Evolutionary conservation across 257 asterid species (phyloP).

Genomic region (Primulina eburnea): DNA sequence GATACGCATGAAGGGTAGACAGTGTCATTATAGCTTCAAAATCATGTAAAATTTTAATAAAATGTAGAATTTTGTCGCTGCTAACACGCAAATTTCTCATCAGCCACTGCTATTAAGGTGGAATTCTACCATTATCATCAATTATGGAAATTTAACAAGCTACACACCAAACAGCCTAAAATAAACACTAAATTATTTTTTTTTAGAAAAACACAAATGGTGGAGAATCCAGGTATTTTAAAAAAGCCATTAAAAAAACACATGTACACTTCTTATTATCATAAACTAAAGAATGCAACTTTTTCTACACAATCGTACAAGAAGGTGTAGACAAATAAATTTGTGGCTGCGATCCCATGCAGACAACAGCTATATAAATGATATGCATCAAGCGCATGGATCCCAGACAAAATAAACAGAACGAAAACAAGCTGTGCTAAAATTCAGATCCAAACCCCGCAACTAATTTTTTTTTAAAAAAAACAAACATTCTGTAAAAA

Average conservation of each 20-base stretch:
- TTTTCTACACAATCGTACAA: background rate
- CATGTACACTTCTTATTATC: background rate
- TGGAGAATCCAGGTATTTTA: background rate
- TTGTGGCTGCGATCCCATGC: conserved; percentile 22
- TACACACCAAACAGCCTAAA: background rate
- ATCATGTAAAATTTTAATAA: background rate
- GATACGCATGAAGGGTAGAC: background rate
- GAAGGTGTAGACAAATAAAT: background rate
- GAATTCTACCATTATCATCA: background rate
- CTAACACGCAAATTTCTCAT: too few species aligned
- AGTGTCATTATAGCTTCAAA: background rate
- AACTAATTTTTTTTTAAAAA: background rate
- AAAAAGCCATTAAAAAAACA: conserved; percentile 1
- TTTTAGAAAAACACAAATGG: background rate
- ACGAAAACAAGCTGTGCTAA: background rate
- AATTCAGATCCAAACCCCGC: conserved; percentile 21
- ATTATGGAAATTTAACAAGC: background rate
- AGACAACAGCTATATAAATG: conserved; percentile 15
- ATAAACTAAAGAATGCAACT: conserved; percentile 17
- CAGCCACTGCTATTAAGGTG: background rate
- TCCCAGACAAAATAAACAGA: conserved; percentile 3
- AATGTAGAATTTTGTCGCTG: background rate
- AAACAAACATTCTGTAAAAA: background rate
- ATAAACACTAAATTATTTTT: background rate
- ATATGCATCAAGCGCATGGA: conserved; percentile 5